Percentiles rank a stretch among this genome's conserved stretches.
Evolutionary conservation across 352 stramenopile genomes (phyloP).

Genomic region (Phytophthora melonis): DNA sequence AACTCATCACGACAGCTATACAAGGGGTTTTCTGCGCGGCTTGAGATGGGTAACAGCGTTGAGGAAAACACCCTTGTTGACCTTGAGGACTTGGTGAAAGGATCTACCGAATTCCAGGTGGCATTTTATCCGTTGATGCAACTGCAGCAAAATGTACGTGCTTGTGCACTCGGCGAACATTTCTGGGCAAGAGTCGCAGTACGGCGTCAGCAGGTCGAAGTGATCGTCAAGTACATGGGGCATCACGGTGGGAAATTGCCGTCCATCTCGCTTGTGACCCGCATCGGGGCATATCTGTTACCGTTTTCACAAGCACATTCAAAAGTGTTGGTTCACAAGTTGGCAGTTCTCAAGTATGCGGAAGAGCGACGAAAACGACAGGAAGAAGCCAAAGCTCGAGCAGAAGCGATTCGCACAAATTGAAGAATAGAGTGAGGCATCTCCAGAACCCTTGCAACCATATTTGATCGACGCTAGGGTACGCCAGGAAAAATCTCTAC

Average conservation of each 20-base stretch:
- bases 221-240: slow-evolving; percentile 71
- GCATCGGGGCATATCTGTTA: slow-evolving; percentile 44
- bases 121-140: slow-evolving; percentile 78
- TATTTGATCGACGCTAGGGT: neutral
- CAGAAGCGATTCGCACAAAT: slow-evolving; percentile 9
- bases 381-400: slow-evolving; percentile 30
- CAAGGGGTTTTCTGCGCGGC: neutral
- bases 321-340: slow-evolving; percentile 26
- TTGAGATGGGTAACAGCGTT: slow-evolving; percentile 11
- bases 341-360: slow-evolving; percentile 33
- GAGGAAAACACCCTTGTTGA: slow-evolving; percentile 60
- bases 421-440: slow-evolving; percentile 1
- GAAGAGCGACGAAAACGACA: slow-evolving; percentile 46
- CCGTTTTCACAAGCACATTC: slow-evolving; percentile 46
- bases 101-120: slow-evolving; percentile 61
- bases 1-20: neutral
- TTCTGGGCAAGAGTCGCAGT: slow-evolving; percentile 55
- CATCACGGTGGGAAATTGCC: slow-evolving; percentile 63
- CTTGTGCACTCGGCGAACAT: slow-evolving; percentile 53
- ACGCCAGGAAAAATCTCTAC: neutral
- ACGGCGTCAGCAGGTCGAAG: slow-evolving; percentile 55
- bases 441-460: neutral
- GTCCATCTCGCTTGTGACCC: slow-evolving; percentile 42
- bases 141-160: slow-evolving; percentile 67
- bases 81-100: slow-evolving; percentile 62